These are phyloP conservation scores for Vitis labrusca DNA, from an alignment of 164 flowering plant genomes.

Conservation along the genomic window DNA sequence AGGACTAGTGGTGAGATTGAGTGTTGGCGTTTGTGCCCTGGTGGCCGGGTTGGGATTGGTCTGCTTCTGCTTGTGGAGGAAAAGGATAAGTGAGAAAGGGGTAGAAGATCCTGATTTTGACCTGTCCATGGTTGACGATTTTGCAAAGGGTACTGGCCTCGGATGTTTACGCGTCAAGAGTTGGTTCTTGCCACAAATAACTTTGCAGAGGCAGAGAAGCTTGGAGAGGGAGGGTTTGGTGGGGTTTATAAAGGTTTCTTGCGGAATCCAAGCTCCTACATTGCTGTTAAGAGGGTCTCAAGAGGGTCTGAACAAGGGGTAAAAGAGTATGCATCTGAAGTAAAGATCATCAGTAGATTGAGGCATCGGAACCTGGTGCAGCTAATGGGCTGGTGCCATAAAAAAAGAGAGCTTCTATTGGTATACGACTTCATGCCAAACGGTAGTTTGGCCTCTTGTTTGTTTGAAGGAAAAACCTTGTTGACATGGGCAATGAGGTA, in stretches of 20 bases:
- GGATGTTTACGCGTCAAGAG: neutral
- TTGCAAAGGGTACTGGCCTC: conserved; percentile 10
- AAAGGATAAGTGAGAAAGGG: neutral
- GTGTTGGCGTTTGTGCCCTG: no score
- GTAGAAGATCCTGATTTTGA: neutral
- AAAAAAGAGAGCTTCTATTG: neutral
- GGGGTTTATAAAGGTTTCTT: conserved; percentile 3
- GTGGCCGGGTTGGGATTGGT: neutral
- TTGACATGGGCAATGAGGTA: neutral
- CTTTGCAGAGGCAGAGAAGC: neutral
- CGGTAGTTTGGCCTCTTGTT: neutral
- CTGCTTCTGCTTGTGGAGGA: neutral
- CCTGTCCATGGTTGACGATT: conserved; percentile 10
- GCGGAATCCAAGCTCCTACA: neutral
- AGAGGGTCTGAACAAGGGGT: conserved; percentile 26
- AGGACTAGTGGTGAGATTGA: no score
- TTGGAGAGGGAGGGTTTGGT: conserved; percentile 7
- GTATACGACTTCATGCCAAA: conserved; percentile 5
- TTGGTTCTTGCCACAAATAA: neutral
- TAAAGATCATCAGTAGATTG: conserved; percentile 22
- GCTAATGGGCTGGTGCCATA: neutral
- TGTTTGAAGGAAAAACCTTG: neutral
- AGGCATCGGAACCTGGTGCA: conserved; percentile 1
- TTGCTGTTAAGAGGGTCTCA: conserved; percentile 27
- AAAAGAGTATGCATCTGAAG: conserved; percentile 25